Evolutionary conservation across 257 asterid species (phyloP), one percentile per base, ranked within the genome.

Genomic region (Forsythia viridissima): DNA sequence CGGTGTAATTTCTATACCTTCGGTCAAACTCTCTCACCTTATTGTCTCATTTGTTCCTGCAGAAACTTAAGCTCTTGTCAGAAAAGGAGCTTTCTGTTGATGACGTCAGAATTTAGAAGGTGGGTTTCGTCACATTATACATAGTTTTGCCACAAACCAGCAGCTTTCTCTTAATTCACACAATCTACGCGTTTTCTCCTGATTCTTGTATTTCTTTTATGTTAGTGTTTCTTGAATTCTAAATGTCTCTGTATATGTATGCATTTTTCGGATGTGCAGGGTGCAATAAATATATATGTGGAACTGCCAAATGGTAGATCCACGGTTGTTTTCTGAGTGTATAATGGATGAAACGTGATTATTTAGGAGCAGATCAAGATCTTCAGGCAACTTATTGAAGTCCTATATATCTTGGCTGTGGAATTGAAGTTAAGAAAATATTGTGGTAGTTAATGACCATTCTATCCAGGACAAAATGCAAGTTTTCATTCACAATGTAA

Each of bases 41-140:
- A 39, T 63, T 57, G 30, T 65, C 61, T 77, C 70, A 21, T 86
- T 79, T 72, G 78, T 48, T 82, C 75, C 30, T 76, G 81, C 94
- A 95, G 99, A 95, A 95, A 86, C 91, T 95, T 76, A 95, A 93
- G 92, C 84, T 86, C 88, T 84, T 95, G 74, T 92, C 97, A 2
- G 90, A 84, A 77, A 84, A 84, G 67, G 93, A 90, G 51, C 83
- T 85, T 63, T 79, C 90, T 9, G 46, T 80, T 77, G 91, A 90
- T 76, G 78, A 76, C 80, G 79, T 83, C 41, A 80, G 84, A 76
- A 59, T 87, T 43, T 85, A 87, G 89, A 82, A 79, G 52, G 52
- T 34, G 61, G 72, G 40, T 20, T 67, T 57, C 34, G 42, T 82
- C 57, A 42, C 70, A 77, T 72, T 77, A 65, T 68, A 77, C 71